These are phyloP conservation scores for Pseudopediastrum boryanum DNA, from an alignment of 139 green algal species.

Conservation along the genomic window DNA sequence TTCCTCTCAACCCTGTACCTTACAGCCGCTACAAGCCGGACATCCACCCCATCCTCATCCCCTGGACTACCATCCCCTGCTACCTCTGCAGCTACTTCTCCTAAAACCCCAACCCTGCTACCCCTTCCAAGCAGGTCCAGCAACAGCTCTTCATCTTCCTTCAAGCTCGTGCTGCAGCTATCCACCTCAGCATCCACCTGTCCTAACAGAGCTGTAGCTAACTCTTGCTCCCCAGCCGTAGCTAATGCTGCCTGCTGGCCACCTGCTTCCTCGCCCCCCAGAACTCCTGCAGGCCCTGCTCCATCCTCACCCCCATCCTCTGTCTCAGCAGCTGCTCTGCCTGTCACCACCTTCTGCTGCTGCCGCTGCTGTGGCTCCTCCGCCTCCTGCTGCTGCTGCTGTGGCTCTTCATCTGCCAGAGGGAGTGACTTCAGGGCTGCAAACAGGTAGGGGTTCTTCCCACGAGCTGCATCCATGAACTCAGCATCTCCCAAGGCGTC, in stretches of 20 bases:
- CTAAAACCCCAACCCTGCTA: not conserved
- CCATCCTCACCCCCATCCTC: not conserved
- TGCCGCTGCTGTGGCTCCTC: not conserved
- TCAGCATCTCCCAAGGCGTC: not conserved
- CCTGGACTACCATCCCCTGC: not conserved
- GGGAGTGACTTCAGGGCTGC: slow-evolving; percentile 3
- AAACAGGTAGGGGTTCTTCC: not conserved
- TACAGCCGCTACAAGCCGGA: not conserved
- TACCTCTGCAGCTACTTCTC: not conserved
- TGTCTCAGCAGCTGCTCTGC: no score
- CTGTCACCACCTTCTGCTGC: not conserved
- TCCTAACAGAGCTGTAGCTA: not conserved
- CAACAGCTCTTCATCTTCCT: no score
- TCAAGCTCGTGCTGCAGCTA: no score
- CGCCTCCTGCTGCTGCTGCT: not conserved
- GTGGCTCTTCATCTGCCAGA: not conserved
- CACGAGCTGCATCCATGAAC: not conserved
- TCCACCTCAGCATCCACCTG: not conserved
- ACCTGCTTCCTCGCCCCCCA: no score
- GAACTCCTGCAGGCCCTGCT: no score
- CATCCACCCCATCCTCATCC: not conserved
- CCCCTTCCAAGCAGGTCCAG: not conserved
- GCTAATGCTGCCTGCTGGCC: no score
- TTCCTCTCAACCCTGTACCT: not conserved
- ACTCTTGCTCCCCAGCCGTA: no score